Evolutionary conservation across 192 early-diverging fungal genomes (phyloP).

Genomic region (Gamsiella multidivaricata): DNA sequence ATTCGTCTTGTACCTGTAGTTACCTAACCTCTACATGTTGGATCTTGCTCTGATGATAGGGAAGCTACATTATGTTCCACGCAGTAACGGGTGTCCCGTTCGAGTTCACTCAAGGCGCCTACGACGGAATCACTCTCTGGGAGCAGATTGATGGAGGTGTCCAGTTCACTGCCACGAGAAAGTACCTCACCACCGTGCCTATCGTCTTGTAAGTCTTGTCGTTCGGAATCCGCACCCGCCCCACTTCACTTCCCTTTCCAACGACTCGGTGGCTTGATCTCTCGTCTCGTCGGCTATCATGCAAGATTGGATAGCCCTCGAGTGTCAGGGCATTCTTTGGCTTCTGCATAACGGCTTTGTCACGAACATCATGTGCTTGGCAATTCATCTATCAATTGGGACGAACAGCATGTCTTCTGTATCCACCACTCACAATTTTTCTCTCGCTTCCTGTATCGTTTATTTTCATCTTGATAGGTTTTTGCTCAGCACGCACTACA

Average conservation of each 20-base stretch:
- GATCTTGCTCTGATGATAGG: conserved; percentile 56
- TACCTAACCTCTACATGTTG: neutral
- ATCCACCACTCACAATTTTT: neutral
- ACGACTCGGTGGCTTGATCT: too few relatives aligned
- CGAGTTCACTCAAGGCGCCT: conserved; percentile 92
- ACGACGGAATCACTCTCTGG: conserved; percentile 95
- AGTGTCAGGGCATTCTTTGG: too few relatives aligned
- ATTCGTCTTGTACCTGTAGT: neutral
- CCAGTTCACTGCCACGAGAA: conserved; percentile 98
- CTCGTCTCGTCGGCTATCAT: too few relatives aligned
- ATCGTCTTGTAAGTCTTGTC: conserved; percentile 84
- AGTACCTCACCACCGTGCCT: conserved; percentile 95
- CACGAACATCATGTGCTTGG: too few relatives aligned
- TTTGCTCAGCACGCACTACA: conserved; percentile 94
- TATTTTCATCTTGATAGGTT: conserved; percentile 65
- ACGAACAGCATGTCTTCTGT: too few relatives aligned
- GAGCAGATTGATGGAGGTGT: conserved; percentile 99
- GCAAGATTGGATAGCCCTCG: too few relatives aligned
- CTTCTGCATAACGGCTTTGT: too few relatives aligned
- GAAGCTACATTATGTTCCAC: conserved; percentile 98
- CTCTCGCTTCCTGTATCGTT: neutral
- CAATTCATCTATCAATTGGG: too few relatives aligned
- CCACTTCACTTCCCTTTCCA: neutral
- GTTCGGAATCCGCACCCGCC: neutral
- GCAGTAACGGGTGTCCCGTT: conserved; percentile 97